Evolutionary conservation across 2,329 filamentous ascomycete genomes (phyloP), one percentile per base, ranked within the genome.

Genomic region (Oidium heveae): DNA sequence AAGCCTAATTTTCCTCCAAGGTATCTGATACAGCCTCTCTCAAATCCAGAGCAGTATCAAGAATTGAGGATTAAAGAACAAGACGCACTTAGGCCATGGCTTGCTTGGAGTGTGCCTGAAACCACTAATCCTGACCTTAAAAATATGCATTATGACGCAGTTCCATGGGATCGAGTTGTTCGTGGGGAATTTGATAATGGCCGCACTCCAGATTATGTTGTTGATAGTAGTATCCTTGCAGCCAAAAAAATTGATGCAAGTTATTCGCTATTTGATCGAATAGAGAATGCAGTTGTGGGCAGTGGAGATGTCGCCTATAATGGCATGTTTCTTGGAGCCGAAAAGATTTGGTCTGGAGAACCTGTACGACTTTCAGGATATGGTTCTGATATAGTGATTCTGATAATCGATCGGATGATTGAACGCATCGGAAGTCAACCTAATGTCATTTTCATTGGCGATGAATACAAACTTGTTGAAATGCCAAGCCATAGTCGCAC

Each of bases 311-410:
- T 66, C 3, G 67, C 70, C 54, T 78, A 72, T 63, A 72, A 72
- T 55, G 73, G 72, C 34, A 67, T 78, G 52, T 79, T 70, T 61
- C 63, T 78, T 0, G 76, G 76, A 6, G 74, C 71, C 1, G 76
- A 79, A 60, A 78, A 77, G 63, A 68, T 78, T 22, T 79, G 74
- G 73, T 64, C 71, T 20, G 74, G 75, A n/a, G 76, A 79, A 50
- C 69, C 74, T 1, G 67, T 78, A 15, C 72, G 76, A n/a, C 63
- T 78, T 6, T 57, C 58, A 5, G 63, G 65, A 0, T 69, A 32
- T 20, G 44, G 43, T 2, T 18, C 69, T 18, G 63, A 67, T 52
- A 69, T 69, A 33, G 70, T 74, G 47, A 66, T 78, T 37, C 66
- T 78, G 58, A 62, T 70, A 18, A 59, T 69, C 22, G 62, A 66